Base-by-base conservation (phyloP, 2,329 filamentous ascomycete genomes). In the Aspergillus sp. region DNA sequence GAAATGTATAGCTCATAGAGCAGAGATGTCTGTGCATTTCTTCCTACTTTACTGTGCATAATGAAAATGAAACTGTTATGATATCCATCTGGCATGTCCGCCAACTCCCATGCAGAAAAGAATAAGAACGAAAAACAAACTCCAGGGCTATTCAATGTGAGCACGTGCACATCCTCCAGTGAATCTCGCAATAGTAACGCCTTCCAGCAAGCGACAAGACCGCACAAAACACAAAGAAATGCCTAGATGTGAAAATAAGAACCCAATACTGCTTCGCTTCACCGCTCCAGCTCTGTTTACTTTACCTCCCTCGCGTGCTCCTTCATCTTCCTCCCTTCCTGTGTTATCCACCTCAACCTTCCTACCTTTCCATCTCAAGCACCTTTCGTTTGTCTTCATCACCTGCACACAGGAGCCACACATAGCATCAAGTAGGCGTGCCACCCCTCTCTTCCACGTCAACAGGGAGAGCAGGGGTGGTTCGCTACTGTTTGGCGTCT, bases 11-110 rank as follows among this genome's bases (percentile, higher is more conserved):
- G 23, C 36, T 36, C 32, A 36, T 36, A 36, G 36, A 17, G 39
- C 36, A 17, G 17, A 23, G 19, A n/a, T 38, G 39, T 8, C 23
- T 41, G 51, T 49, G 41, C 53, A 59, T 54, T 42, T 36, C 27
- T 47, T 55, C 15, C 48, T 38, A 27, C 52, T 54, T 44, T 55
- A 55, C 39, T 59, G 51, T 52, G 44, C 25, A 53, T 41, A 25
- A 53, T 21, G 44, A n/a, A 55, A 55, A 55, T 47, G 53, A 55
- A 25, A 15, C 6, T 17, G 19, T 30, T 17, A 32, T 10, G 17
- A 21, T 19, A 19, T 48, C 41, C 53, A 44, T 23, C 13, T 23
- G 30, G 27, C 21, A 50, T 27, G 15, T 23, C 17, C 19, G 27
- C 47, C 19, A 42, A 42, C 10, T 36, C 6, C 11, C 2, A 13